Conservation (phyloP, 2,329 filamentous ascomycete genomes). For the Botryosphaeria dothidea region DNA sequence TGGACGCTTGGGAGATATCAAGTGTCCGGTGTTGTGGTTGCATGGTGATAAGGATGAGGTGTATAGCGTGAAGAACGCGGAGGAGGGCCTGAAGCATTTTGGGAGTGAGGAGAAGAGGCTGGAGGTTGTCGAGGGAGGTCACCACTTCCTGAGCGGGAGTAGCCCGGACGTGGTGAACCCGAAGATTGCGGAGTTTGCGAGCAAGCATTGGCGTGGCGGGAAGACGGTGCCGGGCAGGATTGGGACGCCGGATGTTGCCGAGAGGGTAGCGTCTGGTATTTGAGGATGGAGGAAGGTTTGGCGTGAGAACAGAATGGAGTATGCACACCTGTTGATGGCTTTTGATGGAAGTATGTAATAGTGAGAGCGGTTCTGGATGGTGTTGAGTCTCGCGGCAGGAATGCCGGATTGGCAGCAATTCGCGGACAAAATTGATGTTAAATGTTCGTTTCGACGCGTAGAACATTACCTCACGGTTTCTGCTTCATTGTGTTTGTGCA, state of each 20-base stretch:
- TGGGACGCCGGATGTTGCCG: neutral
- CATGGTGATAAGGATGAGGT: conserved; percentile 45
- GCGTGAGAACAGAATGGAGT: neutral
- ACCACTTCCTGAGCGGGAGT: conserved; percentile 52
- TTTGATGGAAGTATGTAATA: no score
- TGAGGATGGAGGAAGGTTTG: neutral
- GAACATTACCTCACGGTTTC: no score
- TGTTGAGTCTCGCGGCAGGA: no score
- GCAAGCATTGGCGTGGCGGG: conserved; percentile 25
- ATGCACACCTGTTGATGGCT: no score
- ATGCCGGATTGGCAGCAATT: no score
- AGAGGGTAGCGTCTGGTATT: neutral
- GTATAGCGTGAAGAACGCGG: conserved; percentile 44
- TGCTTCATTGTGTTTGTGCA: no score
- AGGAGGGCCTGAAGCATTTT: conserved; percentile 53
- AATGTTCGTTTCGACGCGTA: no score
- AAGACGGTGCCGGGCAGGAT: neutral
- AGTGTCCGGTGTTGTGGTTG: conserved; percentile 54
- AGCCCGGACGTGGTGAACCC: conserved; percentile 48
- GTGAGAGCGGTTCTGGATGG: no score
- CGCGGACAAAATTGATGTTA: no score
- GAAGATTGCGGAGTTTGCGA: conserved; percentile 35
- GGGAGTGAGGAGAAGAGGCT: conserved; percentile 46
- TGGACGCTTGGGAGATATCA: conserved; percentile 47
- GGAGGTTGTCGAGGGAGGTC: conserved; percentile 47